Conservation (phyloP, 306 rosid genomes). For the Prunus fruticosa region DNA sequence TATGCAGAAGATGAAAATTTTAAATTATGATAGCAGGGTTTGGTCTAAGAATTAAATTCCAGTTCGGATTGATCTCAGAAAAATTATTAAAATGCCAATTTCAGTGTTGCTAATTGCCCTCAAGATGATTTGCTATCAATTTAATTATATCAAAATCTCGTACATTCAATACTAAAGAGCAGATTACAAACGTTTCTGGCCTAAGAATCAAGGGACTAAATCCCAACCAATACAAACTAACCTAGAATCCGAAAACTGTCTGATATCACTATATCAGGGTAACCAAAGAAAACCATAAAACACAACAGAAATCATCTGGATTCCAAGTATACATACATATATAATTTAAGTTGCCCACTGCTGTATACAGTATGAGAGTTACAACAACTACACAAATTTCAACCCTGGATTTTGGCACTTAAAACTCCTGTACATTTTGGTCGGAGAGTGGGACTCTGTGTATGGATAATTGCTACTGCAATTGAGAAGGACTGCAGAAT, state of each 20-base stretch:
- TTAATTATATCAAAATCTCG: slow-evolving; percentile 36
- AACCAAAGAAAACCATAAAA: slow-evolving; percentile 34
- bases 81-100: slow-evolving; percentile 20
- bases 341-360: slow-evolving; percentile 32
- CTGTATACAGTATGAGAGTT: slow-evolving; percentile 44
- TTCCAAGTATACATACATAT: slow-evolving; percentile 39
- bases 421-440: slow-evolving; percentile 42
- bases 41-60: not conserved
- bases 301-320: slow-evolving; percentile 20
- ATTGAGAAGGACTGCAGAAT: slow-evolving; percentile 82
- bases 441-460: slow-evolving; percentile 64
- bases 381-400: slow-evolving; percentile 35
- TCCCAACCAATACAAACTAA: slow-evolving; percentile 33
- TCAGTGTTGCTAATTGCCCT: slow-evolving; percentile 10
- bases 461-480: slow-evolving; percentile 79
- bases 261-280: slow-evolving; percentile 11
- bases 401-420: slow-evolving; percentile 35
- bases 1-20: not conserved
- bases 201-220: slow-evolving; percentile 32
- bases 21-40: too few relatives aligned
- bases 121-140: slow-evolving; percentile 20
- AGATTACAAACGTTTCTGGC: slow-evolving; percentile 34
- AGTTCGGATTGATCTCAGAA: slow-evolving; percentile 19
- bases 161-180: slow-evolving; percentile 39
- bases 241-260: slow-evolving; percentile 40